phyloP scores from a whole-genome alignment of 208 protist genomes.

The Strigomonas galati region DNA sequence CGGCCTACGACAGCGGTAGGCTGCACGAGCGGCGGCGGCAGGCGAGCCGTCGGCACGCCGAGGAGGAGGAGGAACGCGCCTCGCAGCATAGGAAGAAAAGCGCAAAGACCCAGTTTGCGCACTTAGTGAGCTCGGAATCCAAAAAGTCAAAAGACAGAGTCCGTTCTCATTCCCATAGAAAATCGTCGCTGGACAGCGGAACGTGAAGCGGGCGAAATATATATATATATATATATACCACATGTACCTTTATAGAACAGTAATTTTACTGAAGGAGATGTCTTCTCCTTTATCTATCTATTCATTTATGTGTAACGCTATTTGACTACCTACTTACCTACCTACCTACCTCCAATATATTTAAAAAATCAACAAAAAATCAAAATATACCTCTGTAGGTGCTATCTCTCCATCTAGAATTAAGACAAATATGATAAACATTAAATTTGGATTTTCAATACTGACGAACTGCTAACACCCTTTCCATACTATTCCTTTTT shows the following conservation, averaged over 20 bases:
- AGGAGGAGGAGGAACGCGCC: neutral
- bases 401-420: too few species aligned
- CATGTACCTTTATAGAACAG: too few species aligned
- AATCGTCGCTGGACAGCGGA: neutral
- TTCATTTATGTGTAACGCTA: constrained; percentile 10
- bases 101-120: neutral
- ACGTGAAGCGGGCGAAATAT: neutral
- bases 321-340: too few species aligned
- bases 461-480: too few species aligned
- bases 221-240: neutral
- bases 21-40: constrained; percentile 40
- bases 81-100: neutral
- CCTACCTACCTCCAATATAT: too few species aligned
- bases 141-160: neutral
- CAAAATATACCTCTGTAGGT: too few species aligned
- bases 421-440: too few species aligned
- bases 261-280: too few species aligned
- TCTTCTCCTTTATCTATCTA: neutral
- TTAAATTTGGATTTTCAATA: too few species aligned
- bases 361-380: too few species aligned
- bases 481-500: too few species aligned
- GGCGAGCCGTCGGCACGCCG: constrained; percentile 6
- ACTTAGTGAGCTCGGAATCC: neutral
- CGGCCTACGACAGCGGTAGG: constrained; percentile 69
- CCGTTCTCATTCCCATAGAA: neutral